Evolutionary conservation across 2,329 filamentous ascomycete species (phyloP), one percentile per base, ranked within the genome.

Genomic region (Phialophora verrucosa): DNA sequence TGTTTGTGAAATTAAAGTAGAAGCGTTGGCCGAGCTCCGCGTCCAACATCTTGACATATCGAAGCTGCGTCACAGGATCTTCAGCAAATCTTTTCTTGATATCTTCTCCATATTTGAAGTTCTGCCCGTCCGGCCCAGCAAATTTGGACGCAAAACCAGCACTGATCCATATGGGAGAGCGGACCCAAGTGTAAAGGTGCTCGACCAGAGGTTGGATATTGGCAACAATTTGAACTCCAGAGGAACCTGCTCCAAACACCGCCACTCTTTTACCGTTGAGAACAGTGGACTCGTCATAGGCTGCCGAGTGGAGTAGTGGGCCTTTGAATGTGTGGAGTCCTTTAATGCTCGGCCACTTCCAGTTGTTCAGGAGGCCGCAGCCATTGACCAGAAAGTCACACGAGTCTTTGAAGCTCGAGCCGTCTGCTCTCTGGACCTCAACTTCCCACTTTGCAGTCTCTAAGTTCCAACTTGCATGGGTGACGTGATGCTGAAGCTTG

Each of bases 271-370:
- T 74, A 10, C 50, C 65, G 25, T 29, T 5, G 27, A 29, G 27
- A 29, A 29, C 5, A 2, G 27, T 29, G 27, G 23, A 29, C 17
- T 12, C 12, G 27, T 35, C 17, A 27, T 14, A 17, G 4, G 35
- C 32, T 31, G 32, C 53, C 14, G 32, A 51, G 57, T 77, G 76
- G 25, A 75, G 68, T 8, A 79, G 62, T 11, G 72, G 63, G 4
- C 79, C 78, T 49, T 73, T 65, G 67, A 78, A 80, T 2, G 70
- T 67, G 11, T 76, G 62, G 5, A 79, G 66, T 3, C 78, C 78
- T 4, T 66, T 65, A 27, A 80, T 78, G 1, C 68, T 62, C 2
- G 78, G 82, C 78, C 78, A 83, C 62, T 78, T 78, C 78, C 76
- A 81, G 35, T 75, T 73, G 57, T 79, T 80, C 27, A 81, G 65